Base-by-base conservation (phyloP, 371 early-diverging fungal species). In the Mortierella sp. region DNA sequence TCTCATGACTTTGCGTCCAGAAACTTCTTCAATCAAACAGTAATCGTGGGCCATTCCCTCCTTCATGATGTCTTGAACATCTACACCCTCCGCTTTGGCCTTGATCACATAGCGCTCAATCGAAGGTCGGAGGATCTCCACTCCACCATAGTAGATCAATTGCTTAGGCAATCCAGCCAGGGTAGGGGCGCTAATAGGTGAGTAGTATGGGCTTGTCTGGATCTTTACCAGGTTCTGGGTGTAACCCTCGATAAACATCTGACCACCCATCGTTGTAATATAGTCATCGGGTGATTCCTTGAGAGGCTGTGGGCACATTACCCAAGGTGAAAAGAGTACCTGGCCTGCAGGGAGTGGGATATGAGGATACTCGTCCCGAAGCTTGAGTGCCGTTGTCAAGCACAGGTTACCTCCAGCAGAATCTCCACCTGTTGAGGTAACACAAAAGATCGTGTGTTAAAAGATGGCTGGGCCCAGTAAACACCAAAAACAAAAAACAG, bases 331-430 rank as follows among this genome's bases (percentile, higher is more conserved):
- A 63, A 72, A 72, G 25, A 77, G 63, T 15, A 77, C 64, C n/a
- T 77, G 79, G 14, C 60, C 79, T 0, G 72, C 79, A 11, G 79
- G 79, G 6, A 77, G 44, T 1, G 62, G 66, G 16, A 77, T 29
- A 0, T 69, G 55, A 7, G 72, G 69, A 57, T 68, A 77, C 3
- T 55, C 63, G 23, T 77, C 79, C 6, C 79, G 72, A 19, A 77
- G 45, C 62, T 69, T 72, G 56, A 77, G 70, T 0, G 69, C 66
- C 15, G 79, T 66, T 11, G 72, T 60, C 50, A 77, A 51, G 60
- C 79, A 77, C 11, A 77, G 63, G 57, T 77, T 77, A 23, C 55
- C 79, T 59, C 79, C 79, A 56, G 75, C 79, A 48, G 79, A 77
- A 50, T 77, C 79, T 16, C 79, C 79, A 28, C 68, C 76, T 76